Evolutionary conservation across 257 asterid genomes (phyloP), one percentile per base, ranked within the genome.

Genomic region (Rauvolfia tetraphylla): DNA sequence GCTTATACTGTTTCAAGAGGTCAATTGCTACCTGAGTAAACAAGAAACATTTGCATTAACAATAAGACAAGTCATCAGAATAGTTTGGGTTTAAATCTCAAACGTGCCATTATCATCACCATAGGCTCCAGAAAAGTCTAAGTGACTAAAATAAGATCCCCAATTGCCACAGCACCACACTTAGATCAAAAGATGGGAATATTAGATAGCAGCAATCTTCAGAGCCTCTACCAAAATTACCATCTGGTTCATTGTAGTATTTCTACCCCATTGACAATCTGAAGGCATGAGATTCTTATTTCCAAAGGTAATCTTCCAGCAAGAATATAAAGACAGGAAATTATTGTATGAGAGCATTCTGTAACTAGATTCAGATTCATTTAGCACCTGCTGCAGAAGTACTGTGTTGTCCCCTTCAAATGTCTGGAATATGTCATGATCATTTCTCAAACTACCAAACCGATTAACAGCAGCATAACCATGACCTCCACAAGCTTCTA

Each of bases 341-440:
- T 39, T 9, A 31, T 27, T 22, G n/a, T 2, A 42, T 6, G 22
- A 72, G 36, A 58, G 59, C 62, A 69, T 58, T 58, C 11, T 22
- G 13, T 23, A 69, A 69, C 10, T 72, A 67, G 34, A 71, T 23
- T 10, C 72, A 75, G 73, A 78, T 77, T n/a, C 36, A 73, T 75
- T 49, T 42, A 62, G 68, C 51, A 93, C 99, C 97, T 95, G 99
- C 86, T 95, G 98, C 81, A 95, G 83, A 72, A 95, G 97, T 73
- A 95, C 99, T 10, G 99, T 95, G 78, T 95, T 93, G 86, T 95
- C 99, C 83, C 99, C 99, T 90, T 95, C 99, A 82, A 95, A 95
- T 41, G 99, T 95, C 87, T 95, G 99, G 83, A 95, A 95, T 49
- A 95, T 93, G 83, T 95, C 98, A 69, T 95, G 99, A 79, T 95